phyloP scores from a whole-genome alignment of 2,329 filamentous ascomycete species.

The Penicillium hesseltinei region DNA sequence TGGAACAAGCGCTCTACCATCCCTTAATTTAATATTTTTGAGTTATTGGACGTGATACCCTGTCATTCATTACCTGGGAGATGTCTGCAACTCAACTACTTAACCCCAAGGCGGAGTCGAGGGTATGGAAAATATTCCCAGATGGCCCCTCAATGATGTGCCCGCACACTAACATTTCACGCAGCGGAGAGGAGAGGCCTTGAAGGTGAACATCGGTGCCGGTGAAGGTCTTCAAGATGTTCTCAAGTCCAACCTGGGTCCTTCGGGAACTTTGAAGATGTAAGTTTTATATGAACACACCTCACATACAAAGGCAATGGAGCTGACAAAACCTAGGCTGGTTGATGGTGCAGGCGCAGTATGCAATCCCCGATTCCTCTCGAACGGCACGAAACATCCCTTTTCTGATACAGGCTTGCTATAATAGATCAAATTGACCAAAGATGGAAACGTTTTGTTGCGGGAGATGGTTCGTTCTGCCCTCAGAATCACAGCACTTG shows the following conservation, averaged over 20 bases:
- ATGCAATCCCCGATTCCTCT: constrained; percentile 30
- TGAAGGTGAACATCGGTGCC: constrained; percentile 94
- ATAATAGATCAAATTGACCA: constrained; percentile 90
- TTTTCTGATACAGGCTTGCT: constrained; percentile 20
- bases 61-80: constrained; percentile 27
- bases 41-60: constrained; percentile 23
- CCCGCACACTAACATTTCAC: constrained; percentile 46
- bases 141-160: constrained; percentile 28
- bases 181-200: constrained; percentile 91
- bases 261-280: constrained; percentile 95
- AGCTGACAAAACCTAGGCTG: constrained; percentile 48
- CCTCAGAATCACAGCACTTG: not conserved
- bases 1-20: constrained; percentile 22
- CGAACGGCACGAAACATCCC: constrained; percentile 3
- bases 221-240: constrained; percentile 93
- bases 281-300: constrained; percentile 40
- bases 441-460: constrained; percentile 87
- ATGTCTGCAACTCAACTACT: constrained; percentile 99
- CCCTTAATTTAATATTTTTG: constrained; percentile 23
- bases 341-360: constrained; percentile 62
- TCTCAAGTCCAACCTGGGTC: constrained; percentile 92
- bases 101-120: constrained; percentile 97
- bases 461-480: constrained; percentile 58
- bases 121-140: constrained; percentile 59
- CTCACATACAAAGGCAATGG: constrained; percentile 4